phyloP scores from a whole-genome alignment of 2,329 filamentous ascomycete species.

The Penicillium sp. region DNA sequence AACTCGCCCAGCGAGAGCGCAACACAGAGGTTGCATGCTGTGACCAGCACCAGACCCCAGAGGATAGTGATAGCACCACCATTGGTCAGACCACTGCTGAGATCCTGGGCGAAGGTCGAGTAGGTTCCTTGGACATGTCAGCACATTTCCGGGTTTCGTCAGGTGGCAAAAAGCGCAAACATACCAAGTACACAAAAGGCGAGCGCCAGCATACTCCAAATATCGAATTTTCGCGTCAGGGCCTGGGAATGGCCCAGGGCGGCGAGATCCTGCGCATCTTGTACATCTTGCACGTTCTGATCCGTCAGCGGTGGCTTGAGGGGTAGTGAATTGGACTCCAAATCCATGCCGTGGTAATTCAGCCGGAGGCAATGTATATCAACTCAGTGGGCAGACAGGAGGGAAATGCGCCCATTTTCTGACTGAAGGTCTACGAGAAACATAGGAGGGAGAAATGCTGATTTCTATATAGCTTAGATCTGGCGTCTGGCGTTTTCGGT shows the following conservation, averaged over 20 bases:
- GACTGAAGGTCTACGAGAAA: conserved; percentile 3
- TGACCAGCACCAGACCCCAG: conserved; percentile 57
- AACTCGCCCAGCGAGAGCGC: conserved; percentile 58
- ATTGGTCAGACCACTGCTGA: conserved; percentile 54
- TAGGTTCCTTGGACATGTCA: conserved; percentile 47
- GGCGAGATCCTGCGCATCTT: conserved; percentile 43
- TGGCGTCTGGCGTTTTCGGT: not conserved
- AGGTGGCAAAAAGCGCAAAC: not conserved
- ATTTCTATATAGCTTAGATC: conserved; percentile 20
- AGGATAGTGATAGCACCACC: conserved; percentile 57
- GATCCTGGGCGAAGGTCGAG: conserved; percentile 57
- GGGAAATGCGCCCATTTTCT: conserved; percentile 29
- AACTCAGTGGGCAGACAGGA: conserved; percentile 21
- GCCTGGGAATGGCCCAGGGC: conserved; percentile 47
- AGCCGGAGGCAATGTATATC: conserved; percentile 25
- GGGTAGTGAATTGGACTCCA: conserved; percentile 28
- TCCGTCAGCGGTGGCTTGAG: conserved; percentile 29
- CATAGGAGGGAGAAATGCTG: not conserved
- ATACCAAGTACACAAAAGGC: conserved; percentile 56
- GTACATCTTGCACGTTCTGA: conserved; percentile 36
- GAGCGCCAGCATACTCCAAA: conserved; percentile 58
- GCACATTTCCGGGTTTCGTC: not conserved
- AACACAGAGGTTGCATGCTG: conserved; percentile 54
- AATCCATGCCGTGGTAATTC: conserved; percentile 29
- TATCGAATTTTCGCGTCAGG: conserved; percentile 51